These are phyloP conservation scores for Penicillium tannophilum DNA, from an alignment of 495 filamentous ascomycete species.

Conservation along the genomic window DNA sequence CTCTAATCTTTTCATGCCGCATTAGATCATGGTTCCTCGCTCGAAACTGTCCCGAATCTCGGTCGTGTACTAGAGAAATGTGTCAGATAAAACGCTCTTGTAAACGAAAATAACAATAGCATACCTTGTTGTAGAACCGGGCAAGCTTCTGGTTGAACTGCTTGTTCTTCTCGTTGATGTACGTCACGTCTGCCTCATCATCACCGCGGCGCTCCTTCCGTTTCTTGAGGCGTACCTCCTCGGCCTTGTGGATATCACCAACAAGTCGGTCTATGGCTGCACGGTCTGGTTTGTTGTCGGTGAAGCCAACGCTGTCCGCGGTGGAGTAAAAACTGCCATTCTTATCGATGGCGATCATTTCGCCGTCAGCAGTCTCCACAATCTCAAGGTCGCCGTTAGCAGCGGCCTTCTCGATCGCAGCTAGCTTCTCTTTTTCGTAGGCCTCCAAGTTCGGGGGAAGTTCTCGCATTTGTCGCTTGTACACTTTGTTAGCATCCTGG, in stretches of 20 bases:
- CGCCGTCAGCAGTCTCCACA: constrained; percentile 90
- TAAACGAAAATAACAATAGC: constrained; percentile 16
- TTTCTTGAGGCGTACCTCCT: constrained; percentile 83
- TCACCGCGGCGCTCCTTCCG: constrained; percentile 73
- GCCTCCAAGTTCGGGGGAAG: constrained; percentile 69
- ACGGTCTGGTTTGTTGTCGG: constrained; percentile 84
- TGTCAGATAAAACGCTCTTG: not conserved
- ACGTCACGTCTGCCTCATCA: constrained; percentile 88
- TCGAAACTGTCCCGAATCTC: constrained; percentile 98
- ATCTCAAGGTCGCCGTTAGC: constrained; percentile 80
- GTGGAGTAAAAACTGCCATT: constrained; percentile 88
- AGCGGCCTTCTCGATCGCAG: constrained; percentile 81
- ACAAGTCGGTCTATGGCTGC: constrained; percentile 90
- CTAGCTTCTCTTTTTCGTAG: constrained; percentile 84
- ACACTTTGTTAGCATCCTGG: constrained; percentile 84
- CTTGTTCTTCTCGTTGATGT: constrained; percentile 99
- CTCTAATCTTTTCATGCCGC: constrained; percentile 18
- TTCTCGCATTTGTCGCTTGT: constrained; percentile 85
- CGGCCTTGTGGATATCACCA: constrained; percentile 80
- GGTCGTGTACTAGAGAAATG: constrained; percentile 69
- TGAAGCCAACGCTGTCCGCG: constrained; percentile 76
- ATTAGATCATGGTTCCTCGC: constrained; percentile 74
- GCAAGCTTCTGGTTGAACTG: constrained; percentile 97
- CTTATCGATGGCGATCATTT: constrained; percentile 90
- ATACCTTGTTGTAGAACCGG: constrained; percentile 92